Base-by-base conservation (phyloP, 352 stramenopile species). In the Globisporangium spiculum region DNA sequence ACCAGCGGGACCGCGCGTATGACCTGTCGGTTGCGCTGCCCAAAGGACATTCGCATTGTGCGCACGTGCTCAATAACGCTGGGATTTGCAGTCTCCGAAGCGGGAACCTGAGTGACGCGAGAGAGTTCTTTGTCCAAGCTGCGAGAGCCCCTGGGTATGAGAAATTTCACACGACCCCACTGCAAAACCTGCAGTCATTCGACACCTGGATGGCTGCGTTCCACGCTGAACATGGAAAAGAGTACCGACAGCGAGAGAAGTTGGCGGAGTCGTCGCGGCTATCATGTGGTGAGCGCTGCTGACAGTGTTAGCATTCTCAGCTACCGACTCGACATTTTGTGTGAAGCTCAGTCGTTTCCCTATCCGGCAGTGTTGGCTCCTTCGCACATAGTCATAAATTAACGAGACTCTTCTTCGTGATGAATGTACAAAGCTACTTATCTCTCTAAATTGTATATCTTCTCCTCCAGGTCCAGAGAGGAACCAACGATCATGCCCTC, bases 31-130 rank as follows among this genome's bases (percentile, higher is more conserved):
- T n/a, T 50, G 41, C 22, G 41, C 41, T 50, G 16, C 41, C 22
- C 41, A 50, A 50, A 7, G 16, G 7, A 5, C 16, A 50, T 7
- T 50, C 16, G 41, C 5, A 70, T 52, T 30, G 58, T 68, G 75
- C 59, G 4, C 73, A 71, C 14, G 54, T 75, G 38, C 64, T 72
- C 20, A 81, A 81, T 36, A 81, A 81, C 32, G 67, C 63, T 4
- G 75, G 46, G 26, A 58, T 81, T 26, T 81, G 75, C n/a, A 54
- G 72, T 26, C 54, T 74, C 4, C 16, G 60, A 14, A 62, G 54
- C 53, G 69, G 59, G 32, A 34, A 69, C 0, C 10, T 72, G 16
- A 56, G 26, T 24, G 41, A 69, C 56, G 71, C 69, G 16, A 60
- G 65, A 54, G 54, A 24, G 62, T 55, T 72, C n/a, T 80, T 50